phyloP scores from a whole-genome alignment of 345 rosid genomes.

The Corymbia maculata region DNA sequence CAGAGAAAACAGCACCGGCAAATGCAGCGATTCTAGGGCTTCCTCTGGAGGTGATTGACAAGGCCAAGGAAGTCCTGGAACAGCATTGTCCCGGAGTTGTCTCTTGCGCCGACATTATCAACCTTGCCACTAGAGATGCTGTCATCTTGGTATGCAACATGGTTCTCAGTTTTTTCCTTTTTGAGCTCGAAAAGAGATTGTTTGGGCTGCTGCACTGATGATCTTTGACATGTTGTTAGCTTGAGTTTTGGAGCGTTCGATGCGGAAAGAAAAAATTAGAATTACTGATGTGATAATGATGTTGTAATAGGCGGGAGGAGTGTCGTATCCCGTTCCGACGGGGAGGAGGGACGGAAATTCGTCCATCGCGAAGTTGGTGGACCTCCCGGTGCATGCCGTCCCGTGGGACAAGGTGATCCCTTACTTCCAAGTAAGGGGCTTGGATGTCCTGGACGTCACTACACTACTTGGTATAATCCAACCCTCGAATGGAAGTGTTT shows the following conservation, averaged over 20 bases:
- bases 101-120: slow-evolving; percentile 76
- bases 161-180: too few relatives aligned
- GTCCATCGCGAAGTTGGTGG: slow-evolving; percentile 27
- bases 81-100: slow-evolving; percentile 52
- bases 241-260: neutral
- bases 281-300: neutral
- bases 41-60: slow-evolving; percentile 29
- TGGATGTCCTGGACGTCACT: slow-evolving; percentile 44
- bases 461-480: slow-evolving; percentile 42
- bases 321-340: slow-evolving; percentile 41
- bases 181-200: neutral
- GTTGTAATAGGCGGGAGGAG: slow-evolving; percentile 43
- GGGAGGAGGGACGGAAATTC: slow-evolving; percentile 50
- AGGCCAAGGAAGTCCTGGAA: slow-evolving; percentile 59
- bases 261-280: neutral
- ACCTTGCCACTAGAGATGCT: slow-evolving; percentile 72
- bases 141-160: slow-evolving; percentile 36
- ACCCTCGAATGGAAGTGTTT: neutral
- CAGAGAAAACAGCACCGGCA: slow-evolving; percentile 52
- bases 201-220: neutral
- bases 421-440: slow-evolving; percentile 39
- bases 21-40: slow-evolving; percentile 58
- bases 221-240: neutral
- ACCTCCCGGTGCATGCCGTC: slow-evolving; percentile 40
- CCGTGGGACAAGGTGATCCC: slow-evolving; percentile 18